Evolutionary conservation across 306 rosid genomes (phyloP), one percentile per base, ranked within the genome.

Genomic region (Fragaria vesca): DNA sequence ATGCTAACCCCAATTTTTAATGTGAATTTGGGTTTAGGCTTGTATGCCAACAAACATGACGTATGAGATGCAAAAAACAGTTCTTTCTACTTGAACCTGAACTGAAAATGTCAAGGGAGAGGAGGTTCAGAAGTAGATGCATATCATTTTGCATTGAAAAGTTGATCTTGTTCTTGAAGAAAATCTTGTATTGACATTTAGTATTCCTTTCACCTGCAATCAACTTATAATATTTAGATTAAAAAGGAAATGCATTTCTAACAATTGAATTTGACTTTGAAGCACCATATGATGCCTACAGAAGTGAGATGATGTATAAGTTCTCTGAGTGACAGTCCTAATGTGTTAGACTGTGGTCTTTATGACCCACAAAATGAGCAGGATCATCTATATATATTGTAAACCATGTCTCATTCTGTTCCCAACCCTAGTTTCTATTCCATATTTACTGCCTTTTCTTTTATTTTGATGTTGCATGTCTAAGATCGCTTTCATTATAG

Each of bases 401-500:
- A 26, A 78, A 55, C 50, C 63, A 67, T 71, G 54, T 69, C 38
- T 50, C 70, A 38, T 67, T 73, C 32, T 69, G 18, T 50, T 54
- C 36, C 70, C 4, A 30, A 62, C 34, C 4, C 62, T 21, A 9
- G 52, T 38, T 15, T 43, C 74, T 46, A 57, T 36, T 69, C 46
- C 15, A 54, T 69, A 38, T 42, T 26, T 18, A 6, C 46, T 42
- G 2, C 21, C 28, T 58, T 60, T 45, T 28, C 4, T 70, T 78
- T 38, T 40, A 47, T 43, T 62, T 28, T 28, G 8, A 28, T 52
- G n/a, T 34, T 45, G 62, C 54, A 32, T 30, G 0, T 36, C 69
- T 24, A 34, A 30, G 34, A 43, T 30, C 30, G 6, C 38, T 40
- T 79, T 78, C 69, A 73, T 79, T 70, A 38, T 86, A 50, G 66